phyloP scores from a whole-genome alignment of 805 yeast species.

The Saturnispora besseyi region DNA sequence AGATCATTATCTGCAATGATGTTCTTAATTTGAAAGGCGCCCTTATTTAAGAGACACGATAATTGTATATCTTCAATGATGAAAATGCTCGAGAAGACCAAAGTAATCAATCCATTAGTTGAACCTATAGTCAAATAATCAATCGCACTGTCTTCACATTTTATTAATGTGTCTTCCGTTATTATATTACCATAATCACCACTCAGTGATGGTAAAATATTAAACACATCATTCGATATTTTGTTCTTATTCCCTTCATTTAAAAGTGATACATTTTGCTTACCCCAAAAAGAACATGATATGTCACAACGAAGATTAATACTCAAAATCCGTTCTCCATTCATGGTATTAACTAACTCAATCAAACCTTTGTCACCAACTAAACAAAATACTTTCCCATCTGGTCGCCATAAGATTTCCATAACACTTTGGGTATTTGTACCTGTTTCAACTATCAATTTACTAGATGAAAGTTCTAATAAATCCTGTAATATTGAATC shows the following conservation, averaged over 20 bases:
- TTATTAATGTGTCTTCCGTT: slow-evolving; percentile 18
- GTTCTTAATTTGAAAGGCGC: slow-evolving; percentile 14
- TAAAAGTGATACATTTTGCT: background rate
- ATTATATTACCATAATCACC: slow-evolving; percentile 8
- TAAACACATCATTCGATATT: background rate
- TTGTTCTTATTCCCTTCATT: background rate
- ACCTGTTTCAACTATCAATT: background rate
- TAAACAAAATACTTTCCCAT: slow-evolving; percentile 26
- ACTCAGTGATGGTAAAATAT: slow-evolving; percentile 9
- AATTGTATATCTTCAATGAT: slow-evolving; percentile 12
- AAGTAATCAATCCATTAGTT: slow-evolving; percentile 17
- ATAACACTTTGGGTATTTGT: background rate
- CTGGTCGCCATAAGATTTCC: slow-evolving; percentile 23
- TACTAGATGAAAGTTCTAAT: background rate
- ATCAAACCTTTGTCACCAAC: slow-evolving; percentile 18
- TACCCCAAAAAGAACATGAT: slow-evolving; percentile 19
- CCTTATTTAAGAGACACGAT: background rate
- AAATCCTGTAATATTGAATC: slow-evolving; percentile 5
- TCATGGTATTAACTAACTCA: slow-evolving; percentile 23
- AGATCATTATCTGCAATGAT: background rate
- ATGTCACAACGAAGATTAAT: slow-evolving; percentile 14
- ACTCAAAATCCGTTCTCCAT: slow-evolving; percentile 21
- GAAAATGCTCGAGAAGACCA: slow-evolving; percentile 27
- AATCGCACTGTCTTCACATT: slow-evolving; percentile 18
- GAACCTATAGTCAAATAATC: slow-evolving; percentile 24